These are phyloP conservation scores for Talaromyces albobiverticillius DNA, from an alignment of 2,329 filamentous ascomycete genomes.

Conservation along the genomic window DNA sequence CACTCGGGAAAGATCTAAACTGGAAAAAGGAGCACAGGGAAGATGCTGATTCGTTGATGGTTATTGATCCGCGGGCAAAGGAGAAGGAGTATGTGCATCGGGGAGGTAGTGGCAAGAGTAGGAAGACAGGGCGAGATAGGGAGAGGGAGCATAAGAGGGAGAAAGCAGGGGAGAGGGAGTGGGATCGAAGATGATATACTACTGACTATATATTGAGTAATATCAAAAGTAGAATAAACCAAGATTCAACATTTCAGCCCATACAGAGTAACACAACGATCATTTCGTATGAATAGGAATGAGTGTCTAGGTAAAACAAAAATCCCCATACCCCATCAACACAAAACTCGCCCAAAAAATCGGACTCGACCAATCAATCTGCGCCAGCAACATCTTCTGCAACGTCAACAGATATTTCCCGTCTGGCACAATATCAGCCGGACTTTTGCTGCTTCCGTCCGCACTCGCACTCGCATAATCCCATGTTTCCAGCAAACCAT, in stretches of 20 bases:
- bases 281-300: too few relatives aligned
- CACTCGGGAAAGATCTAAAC: constrained; percentile 81
- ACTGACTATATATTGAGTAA: too few relatives aligned
- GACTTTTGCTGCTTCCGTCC: not conserved
- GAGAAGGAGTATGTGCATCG: constrained; percentile 61
- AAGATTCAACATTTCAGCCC: too few relatives aligned
- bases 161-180: constrained; percentile 32
- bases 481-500: constrained; percentile 20
- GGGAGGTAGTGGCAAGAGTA: constrained; percentile 61
- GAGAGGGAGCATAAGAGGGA: constrained; percentile 37
- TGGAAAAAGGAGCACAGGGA: constrained; percentile 84
- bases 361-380: constrained; percentile 24
- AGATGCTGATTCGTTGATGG: constrained; percentile 65
- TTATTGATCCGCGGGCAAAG: constrained; percentile 88
- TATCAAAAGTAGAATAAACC: too few relatives aligned
- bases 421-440: constrained; percentile 21
- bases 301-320: too few relatives aligned
- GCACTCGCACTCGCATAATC: not conserved
- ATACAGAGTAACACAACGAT: too few relatives aligned
- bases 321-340: constrained; percentile 23
- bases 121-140: constrained; percentile 47
- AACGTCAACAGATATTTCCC: constrained; percentile 19
- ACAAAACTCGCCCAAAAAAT: constrained; percentile 26
- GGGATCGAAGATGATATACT: constrained; percentile 24
- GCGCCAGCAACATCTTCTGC: constrained; percentile 21